Conservation (phyloP, 441 rosid genomes). For the Erodium trifolium region DNA sequence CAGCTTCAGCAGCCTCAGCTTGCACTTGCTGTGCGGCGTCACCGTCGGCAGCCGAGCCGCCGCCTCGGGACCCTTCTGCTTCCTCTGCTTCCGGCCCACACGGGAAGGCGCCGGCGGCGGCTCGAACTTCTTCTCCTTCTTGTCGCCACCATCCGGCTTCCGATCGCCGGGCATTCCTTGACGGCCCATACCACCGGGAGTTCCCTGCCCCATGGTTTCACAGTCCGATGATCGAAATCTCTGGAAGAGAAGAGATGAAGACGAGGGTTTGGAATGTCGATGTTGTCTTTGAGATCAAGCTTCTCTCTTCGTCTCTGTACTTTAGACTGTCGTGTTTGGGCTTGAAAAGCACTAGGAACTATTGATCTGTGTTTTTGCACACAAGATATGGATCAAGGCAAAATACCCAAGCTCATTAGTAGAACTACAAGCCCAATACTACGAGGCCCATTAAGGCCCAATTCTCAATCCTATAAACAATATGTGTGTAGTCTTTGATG, state of each 20-base stretch:
- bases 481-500: no score
- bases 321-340: no score
- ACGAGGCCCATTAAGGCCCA: no score
- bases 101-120: conserved; percentile 86
- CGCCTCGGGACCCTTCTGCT: conserved; percentile 86
- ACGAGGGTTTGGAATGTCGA: background rate
- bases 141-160: conserved; percentile 48
- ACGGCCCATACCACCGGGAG: conserved; percentile 50
- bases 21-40: conserved; percentile 74
- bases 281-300: conserved; percentile 31
- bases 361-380: no score
- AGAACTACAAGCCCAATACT: no score
- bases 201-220: conserved; percentile 50
- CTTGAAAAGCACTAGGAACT: no score
- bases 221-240: no score
- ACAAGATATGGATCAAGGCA: no score
- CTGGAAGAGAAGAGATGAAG: no score
- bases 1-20: conserved; percentile 67
- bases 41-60: conserved; percentile 83
- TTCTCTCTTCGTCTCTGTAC: background rate
- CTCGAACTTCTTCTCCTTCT: conserved; percentile 65
- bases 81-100: conserved; percentile 81
- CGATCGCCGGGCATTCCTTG: conserved; percentile 35
- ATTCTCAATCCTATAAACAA: no score
- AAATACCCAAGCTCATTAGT: no score